A percentile compares a stretch with the other conserved stretches of the same genome.
These are phyloP conservation scores for Parasitella parasitica DNA, from an alignment of 371 early-diverging fungal genomes.

Conservation along the genomic window DNA sequence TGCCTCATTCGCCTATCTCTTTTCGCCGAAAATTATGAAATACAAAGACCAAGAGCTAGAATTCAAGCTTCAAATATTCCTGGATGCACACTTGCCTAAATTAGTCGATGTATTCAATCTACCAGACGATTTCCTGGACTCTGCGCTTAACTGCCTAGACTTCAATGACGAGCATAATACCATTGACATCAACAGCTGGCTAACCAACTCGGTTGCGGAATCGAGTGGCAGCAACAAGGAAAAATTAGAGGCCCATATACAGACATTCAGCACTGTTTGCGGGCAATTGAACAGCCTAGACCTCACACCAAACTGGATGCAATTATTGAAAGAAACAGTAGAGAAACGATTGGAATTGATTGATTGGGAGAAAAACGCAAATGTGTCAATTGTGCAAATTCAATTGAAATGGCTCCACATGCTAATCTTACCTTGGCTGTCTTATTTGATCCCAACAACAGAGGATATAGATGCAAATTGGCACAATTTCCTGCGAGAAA, in stretches of 20 bases:
- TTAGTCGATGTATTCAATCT: constrained; percentile 12
- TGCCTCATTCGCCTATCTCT: constrained; percentile 7
- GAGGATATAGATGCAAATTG: constrained; percentile 14
- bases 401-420: constrained; percentile 25
- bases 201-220: background rate
- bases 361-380: background rate
- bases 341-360: background rate
- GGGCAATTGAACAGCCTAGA: constrained; percentile 2
- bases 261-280: constrained; percentile 1
- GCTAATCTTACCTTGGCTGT: constrained; percentile 23
- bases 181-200: background rate
- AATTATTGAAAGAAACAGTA: constrained; percentile 1
- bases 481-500: constrained; percentile 14
- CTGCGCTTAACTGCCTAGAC: background rate
- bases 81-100: background rate
- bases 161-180: background rate
- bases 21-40: background rate
- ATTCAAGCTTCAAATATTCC: background rate
- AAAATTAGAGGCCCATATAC: background rate
- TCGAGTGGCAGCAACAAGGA: background rate
- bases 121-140: constrained; percentile 1
- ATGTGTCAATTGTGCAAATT: constrained; percentile 1
- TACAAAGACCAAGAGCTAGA: constrained; percentile 11
- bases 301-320: constrained; percentile 12
- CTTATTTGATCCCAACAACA: constrained; percentile 8